These are phyloP conservation scores for Oenanthe sinensis DNA, from an alignment of 129 eudicot genomes.

Conservation along the genomic window DNA sequence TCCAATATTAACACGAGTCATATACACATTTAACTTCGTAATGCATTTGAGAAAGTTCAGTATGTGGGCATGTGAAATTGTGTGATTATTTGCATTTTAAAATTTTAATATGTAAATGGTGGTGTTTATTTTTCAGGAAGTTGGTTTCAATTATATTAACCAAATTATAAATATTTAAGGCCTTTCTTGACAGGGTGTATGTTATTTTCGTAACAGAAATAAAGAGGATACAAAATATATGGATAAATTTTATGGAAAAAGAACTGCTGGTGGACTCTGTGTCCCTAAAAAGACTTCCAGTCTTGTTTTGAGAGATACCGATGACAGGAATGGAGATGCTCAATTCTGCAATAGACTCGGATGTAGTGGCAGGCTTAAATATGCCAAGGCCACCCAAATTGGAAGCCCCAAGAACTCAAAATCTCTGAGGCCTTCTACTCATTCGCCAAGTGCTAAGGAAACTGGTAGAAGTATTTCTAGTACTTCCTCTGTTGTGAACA, in stretches of 20 bases:
- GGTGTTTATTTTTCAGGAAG: not conserved
- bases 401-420: slow-evolving; percentile 45
- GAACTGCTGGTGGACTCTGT: slow-evolving; percentile 32
- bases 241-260: slow-evolving; percentile 48
- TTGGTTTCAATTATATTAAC: not conserved
- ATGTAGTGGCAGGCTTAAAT: slow-evolving; percentile 72
- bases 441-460: slow-evolving; percentile 44
- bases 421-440: slow-evolving; percentile 30
- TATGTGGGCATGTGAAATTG: not conserved
- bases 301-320: slow-evolving; percentile 31
- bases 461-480: slow-evolving; percentile 35
- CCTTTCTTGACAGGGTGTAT: slow-evolving; percentile 3
- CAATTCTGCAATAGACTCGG: slow-evolving; percentile 75
- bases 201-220: slow-evolving; percentile 14
- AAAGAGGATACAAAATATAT: slow-evolving; percentile 18
- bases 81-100: not conserved
- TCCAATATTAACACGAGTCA: not conserved
- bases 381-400: slow-evolving; percentile 22
- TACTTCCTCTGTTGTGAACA: slow-evolving; percentile 12
- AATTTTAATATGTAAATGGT: not conserved
- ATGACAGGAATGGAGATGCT: slow-evolving; percentile 34
- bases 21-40: not conserved
- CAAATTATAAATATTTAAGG: not conserved
- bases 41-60: not conserved
- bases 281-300: slow-evolving; percentile 37